Conservation (phyloP, 345 rosid species). For the Odontarrhena argentea region DNA sequence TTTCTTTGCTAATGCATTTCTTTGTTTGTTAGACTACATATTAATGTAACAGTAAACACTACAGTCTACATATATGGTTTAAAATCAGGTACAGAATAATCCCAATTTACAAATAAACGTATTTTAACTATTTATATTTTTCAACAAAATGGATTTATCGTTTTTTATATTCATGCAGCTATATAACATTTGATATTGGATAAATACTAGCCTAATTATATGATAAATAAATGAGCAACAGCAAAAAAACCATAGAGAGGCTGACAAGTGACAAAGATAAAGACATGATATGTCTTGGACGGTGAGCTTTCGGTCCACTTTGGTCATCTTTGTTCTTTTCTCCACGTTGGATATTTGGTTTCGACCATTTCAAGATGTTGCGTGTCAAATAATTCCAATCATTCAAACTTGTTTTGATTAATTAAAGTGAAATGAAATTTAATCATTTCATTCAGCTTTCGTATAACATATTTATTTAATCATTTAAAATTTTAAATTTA, state of each 20-base stretch:
- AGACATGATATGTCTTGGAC: conserved; percentile 31
- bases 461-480: too few relatives aligned
- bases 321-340: conserved; percentile 32
- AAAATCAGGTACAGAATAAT: background rate
- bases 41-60: background rate
- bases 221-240: background rate
- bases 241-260: background rate
- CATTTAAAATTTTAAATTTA: too few relatives aligned
- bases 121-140: too few relatives aligned
- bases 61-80: background rate
- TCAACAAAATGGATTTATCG: too few relatives aligned
- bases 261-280: conserved; percentile 36
- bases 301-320: conserved; percentile 42
- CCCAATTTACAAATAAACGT: too few relatives aligned
- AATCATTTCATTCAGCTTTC: background rate
- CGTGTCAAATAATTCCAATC: conserved; percentile 6
- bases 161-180: too few relatives aligned
- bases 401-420: background rate
- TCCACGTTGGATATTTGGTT: conserved; percentile 35
- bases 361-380: conserved; percentile 10
- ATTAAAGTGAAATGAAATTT: background rate
- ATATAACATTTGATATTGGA: background rate
- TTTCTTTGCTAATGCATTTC: background rate
- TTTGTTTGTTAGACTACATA: background rate
- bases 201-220: too few relatives aligned